Evolutionary conservation across 495 filamentous ascomycete species (phyloP), one percentile per base, ranked within the genome.

Genomic region (Penicillium paxilli): DNA sequence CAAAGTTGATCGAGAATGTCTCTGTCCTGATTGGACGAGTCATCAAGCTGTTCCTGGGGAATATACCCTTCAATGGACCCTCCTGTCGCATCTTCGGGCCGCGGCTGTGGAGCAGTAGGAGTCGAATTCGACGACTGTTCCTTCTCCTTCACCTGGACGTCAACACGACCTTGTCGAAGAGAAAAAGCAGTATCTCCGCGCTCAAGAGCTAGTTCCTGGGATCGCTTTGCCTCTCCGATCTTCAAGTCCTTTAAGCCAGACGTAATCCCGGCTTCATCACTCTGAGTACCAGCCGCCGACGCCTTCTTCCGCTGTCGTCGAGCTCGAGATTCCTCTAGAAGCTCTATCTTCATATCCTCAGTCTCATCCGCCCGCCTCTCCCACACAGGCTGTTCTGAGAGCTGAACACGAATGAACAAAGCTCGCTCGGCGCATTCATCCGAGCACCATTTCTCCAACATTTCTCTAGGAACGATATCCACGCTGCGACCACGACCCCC

Each of bases 381-480:
- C 89, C 90, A 94, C 7, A 87, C 87, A 0, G 90, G 89, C 53
- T 84, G 82, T 55, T 89, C 85, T 30, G 74, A 84, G 22, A 98
- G 79, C 72, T 98, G 94, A 33, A 93, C 87, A 58, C 89, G 87
- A 54, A 98, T 75, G 69, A 89, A 95, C 58, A 96, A 73, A 16
- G 89, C 91, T 32, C 87, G 78, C 57, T 84, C 79, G 1, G 86
- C 88, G 77, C 94, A 98, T 16, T 75, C 75, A 40, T 88, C 81
- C 1, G 85, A 88, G 66, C 94, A 98, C 90, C 95, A 98, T 63
- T 87, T 86, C 70, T 95, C 91, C 9, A 93, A 59, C 59, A 87
- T 81, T 48, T 83, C 81, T 8, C 75, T 80, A n/a, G 80, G 77
- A 10, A 87, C 83, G 35, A 87, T 81, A 20, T 80, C 79, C 68